phyloP scores from a whole-genome alignment of 495 filamentous ascomycete genomes.

The Talaromyces adpressus region DNA sequence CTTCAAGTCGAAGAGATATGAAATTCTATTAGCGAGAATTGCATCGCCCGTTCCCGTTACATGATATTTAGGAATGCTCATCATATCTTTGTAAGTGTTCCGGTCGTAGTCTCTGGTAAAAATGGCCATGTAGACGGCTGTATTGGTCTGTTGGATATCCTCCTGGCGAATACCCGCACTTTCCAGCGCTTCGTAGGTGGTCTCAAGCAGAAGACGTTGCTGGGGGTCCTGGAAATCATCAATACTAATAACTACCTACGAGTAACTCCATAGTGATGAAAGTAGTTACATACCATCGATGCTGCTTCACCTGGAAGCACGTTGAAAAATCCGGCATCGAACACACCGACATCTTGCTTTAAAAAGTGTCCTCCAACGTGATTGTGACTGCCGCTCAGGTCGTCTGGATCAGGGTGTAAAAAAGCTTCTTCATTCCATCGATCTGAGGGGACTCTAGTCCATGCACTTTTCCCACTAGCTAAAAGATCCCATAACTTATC shows the following conservation, averaged over 20 bases:
- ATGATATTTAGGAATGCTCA: conserved; percentile 19
- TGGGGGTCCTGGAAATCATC: conserved; percentile 27
- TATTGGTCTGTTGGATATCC: conserved; percentile 15
- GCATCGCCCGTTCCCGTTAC: conserved; percentile 19
- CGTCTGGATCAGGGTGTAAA: conserved; percentile 21
- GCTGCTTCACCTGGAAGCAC: conserved; percentile 43
- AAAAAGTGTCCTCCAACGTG: conserved; percentile 29
- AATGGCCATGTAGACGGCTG: conserved; percentile 16
- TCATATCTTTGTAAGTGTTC: conserved; percentile 20
- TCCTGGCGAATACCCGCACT: conserved; percentile 25
- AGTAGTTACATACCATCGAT: conserved; percentile 16
- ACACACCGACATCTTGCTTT: conserved; percentile 20
- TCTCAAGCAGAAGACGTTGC: conserved; percentile 30
- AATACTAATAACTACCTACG: background rate
- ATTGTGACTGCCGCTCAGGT: background rate
- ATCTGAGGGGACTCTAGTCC: conserved; percentile 11
- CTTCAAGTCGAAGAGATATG: conserved; percentile 27
- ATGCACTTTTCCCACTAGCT: conserved; percentile 19
- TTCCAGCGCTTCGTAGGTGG: conserved; percentile 37
- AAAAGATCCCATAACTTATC: conserved; percentile 48
- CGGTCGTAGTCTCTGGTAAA: conserved; percentile 18
- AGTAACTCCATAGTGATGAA: background rate
- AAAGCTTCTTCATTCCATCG: conserved; percentile 34
- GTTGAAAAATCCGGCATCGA: conserved; percentile 44
- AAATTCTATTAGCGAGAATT: conserved; percentile 35